Base-by-base conservation (phyloP, 257 asterid species). In the Misopates orontium region DNA sequence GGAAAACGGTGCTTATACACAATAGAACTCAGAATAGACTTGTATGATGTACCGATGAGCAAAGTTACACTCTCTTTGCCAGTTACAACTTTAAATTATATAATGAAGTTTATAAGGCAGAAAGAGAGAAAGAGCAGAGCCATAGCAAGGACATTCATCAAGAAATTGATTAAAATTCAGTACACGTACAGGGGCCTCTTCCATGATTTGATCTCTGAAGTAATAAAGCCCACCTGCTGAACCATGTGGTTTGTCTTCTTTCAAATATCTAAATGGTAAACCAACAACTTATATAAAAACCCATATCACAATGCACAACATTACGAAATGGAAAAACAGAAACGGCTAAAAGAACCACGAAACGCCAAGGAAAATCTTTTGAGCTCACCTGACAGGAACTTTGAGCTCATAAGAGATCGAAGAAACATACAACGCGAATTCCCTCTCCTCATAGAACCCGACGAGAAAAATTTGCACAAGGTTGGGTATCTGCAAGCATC, bases 171-270 rank as follows among this genome's bases (percentile, higher is more conserved):
- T 19, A 59, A 67, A 36, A 58, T 55, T 23, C 63, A 52, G 66
- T 21, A 59, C 20, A 61, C 84, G 60, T 83, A 90, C 97, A n/a
- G 97, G 97, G 62, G 85, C 77, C 52, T 90, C 97, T 66, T 90
- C 95, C 95, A 85, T 87, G 74, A 90, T 90, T 49, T 71, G 76
- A 80, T 87, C 94, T 77, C 86, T 81, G 78, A 90, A 90, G 78
- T 85, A 80, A 68, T 80, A 90, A 64, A 90, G 82, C 60, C 95
- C 82, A 39, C 97, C 97, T 9, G 91, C 97, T 14, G 97, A 90
- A 70, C 97, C 95, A 76, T 82, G 97, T 20, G 97, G 97, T 64
- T 77, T 87, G 56, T 90, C 97, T 77, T 90, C 97, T 74, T 73
- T 90, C 84, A 90, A 80, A 64, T 90, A 90, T 73, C 97, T 90